Conservation (phyloP, 2,329 filamentous ascomycete genomes). For the Xylaria sp. region DNA sequence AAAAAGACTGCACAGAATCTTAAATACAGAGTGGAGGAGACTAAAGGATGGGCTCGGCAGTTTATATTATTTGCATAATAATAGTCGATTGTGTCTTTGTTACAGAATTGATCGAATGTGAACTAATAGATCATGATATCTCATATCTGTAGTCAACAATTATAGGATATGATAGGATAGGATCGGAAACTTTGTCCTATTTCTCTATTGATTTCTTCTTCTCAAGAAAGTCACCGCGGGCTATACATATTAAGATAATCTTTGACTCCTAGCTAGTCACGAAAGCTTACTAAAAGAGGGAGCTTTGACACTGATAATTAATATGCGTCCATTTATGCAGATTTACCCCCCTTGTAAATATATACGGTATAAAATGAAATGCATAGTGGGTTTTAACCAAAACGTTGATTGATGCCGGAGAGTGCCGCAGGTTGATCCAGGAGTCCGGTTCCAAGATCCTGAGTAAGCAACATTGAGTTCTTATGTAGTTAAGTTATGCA, state of each 20-base stretch:
- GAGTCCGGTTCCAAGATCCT: constrained; percentile 18
- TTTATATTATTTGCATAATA: not conserved
- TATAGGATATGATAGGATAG: no score
- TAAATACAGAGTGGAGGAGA: not conserved
- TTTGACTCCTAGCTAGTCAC: not conserved
- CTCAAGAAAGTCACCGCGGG: constrained; percentile 7
- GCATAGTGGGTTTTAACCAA: not conserved
- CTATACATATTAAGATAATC: not conserved
- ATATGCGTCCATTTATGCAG: not conserved
- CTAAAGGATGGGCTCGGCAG: not conserved
- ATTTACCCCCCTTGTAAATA: no score
- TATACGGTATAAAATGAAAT: not conserved
- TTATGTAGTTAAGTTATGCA: not conserved
- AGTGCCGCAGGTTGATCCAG: constrained; percentile 26
- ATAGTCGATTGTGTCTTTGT: not conserved
- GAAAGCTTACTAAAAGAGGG: constrained; percentile 28
- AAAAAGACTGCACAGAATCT: constrained; percentile 20
- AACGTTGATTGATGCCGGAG: not conserved
- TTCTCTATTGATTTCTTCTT: constrained; percentile 5
- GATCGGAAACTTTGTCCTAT: no score
- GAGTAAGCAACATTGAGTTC: constrained; percentile 14
- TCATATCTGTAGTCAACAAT: no score
- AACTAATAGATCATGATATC: not conserved
- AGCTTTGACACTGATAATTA: not conserved
- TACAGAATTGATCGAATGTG: not conserved